phyloP scores from a whole-genome alignment of 495 filamentous ascomycete genomes.

The Thozetella sp. region DNA sequence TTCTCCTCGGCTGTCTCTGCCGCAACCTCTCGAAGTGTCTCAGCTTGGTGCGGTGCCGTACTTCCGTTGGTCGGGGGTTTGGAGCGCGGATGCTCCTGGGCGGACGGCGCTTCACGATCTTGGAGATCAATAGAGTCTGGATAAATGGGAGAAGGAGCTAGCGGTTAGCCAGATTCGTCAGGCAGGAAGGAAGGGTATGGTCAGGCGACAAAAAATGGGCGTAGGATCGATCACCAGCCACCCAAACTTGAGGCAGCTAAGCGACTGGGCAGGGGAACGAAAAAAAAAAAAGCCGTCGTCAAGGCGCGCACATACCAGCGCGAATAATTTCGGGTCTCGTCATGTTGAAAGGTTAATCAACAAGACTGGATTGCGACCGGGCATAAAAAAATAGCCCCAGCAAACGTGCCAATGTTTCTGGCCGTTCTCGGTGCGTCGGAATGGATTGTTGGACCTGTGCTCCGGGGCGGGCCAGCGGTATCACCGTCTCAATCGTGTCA shows the following conservation, averaged over 20 bases:
- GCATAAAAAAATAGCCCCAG: conserved; percentile 17
- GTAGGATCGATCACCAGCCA: conserved; percentile 11
- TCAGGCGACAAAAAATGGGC: conserved; percentile 16
- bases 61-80: conserved; percentile 48
- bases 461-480: too few species aligned
- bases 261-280: conserved; percentile 19
- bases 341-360: conserved; percentile 48
- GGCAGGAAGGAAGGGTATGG: conserved; percentile 5
- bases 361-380: conserved; percentile 7
- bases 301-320: conserved; percentile 61
- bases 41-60: conserved; percentile 80
- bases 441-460: too few species aligned
- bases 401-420: conserved; percentile 8
- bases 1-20: conserved; percentile 72
- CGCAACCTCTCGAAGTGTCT: conserved; percentile 75
- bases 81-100: conserved; percentile 67
- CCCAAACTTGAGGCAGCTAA: conserved; percentile 11
- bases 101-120: conserved; percentile 76
- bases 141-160: conserved; percentile 12
- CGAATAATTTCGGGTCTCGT: conserved; percentile 77
- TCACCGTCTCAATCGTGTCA: conserved; percentile 1
- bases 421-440: background rate
- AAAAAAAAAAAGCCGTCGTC: conserved; percentile 12
- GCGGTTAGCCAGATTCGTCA: conserved; percentile 18
- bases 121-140: conserved; percentile 96